Base-by-base conservation (phyloP, 768 basidiomycete genomes). In the Gyrodon lividus region DNA sequence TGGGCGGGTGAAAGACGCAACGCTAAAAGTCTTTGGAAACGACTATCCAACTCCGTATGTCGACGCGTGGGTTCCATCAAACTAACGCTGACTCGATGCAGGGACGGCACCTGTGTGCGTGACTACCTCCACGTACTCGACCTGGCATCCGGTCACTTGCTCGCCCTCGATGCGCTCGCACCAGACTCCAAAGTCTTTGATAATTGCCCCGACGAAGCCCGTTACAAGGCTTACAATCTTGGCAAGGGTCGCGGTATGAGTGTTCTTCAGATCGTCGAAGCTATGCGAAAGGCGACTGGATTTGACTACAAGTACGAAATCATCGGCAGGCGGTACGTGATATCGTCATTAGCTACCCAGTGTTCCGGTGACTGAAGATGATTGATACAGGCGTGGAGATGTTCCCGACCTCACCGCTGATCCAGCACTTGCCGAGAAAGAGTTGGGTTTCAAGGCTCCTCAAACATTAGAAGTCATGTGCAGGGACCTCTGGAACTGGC, bases 401-500 rank as follows among this genome's bases (percentile, higher is more conserved):
- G 97, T 98, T 0, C 96, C 97, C 1, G 93, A 98, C 65, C 79
- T 99, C 43, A 97, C 93, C 7, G 97, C 96, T 3, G 88, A 99
- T 68, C 96, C 97, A 1, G 59, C 85, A 6, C 79, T 98, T 19
- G 97, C 97, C 0, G 83, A 95, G 74, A 83, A 83, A 65, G 96
- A 98, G 68, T 86, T 99, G 26, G 92, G 92, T 6, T 99, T 98
- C 80, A 81, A 82, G 54, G 96, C 96, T 12, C 75, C 78, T 23
- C 79, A 83, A 62, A 78, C 84, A 60, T 78, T 99, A 40, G 87
- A 93, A 56, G 85, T 86, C 50, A 98, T 98, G 92, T 98, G 97
- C 71, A 77, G 82, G 50, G 97, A 99, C 71, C 75, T 97, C 60
- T 98, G 97, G 97, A 95, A 95, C 73, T 99, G 95, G 92, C 96